These are phyloP conservation scores for Penicillium waksmanii DNA, from an alignment of 495 filamentous ascomycete genomes.

Conservation along the genomic window DNA sequence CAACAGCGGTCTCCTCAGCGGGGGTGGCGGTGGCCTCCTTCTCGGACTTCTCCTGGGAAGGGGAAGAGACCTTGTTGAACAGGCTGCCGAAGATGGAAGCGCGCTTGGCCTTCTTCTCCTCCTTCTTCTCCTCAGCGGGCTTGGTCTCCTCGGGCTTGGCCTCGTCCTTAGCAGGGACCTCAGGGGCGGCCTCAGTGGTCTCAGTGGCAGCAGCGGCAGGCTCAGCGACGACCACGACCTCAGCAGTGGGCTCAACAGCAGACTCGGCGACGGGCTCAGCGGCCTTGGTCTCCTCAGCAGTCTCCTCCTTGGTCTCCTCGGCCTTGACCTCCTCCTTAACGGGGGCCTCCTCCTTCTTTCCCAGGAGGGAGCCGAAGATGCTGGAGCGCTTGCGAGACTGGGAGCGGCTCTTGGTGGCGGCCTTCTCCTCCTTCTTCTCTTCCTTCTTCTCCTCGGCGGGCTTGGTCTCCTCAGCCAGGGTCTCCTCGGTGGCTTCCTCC, in stretches of 20 bases:
- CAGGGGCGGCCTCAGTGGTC: slow-evolving; percentile 28
- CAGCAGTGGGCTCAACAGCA: slow-evolving; percentile 29
- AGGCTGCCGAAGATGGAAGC: slow-evolving; percentile 55
- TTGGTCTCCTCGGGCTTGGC: slow-evolving; percentile 55
- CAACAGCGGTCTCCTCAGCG: slow-evolving; percentile 45
- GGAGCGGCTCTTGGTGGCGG: slow-evolving; percentile 66
- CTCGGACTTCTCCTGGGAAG: slow-evolving; percentile 55
- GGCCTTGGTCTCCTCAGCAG: slow-evolving; percentile 42
- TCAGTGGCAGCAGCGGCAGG: slow-evolving; percentile 28
- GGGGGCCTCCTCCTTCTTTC: slow-evolving; percentile 70
- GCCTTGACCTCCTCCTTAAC: slow-evolving; percentile 53
- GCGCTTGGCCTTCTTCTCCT: slow-evolving; percentile 54
- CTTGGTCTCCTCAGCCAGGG: slow-evolving; percentile 49
- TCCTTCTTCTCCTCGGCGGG: slow-evolving; percentile 46
- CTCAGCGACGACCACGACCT: slow-evolving; percentile 29
- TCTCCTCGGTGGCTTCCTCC: slow-evolving; percentile 29
- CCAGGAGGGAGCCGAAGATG: slow-evolving; percentile 76
- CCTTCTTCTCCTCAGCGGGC: slow-evolving; percentile 36
- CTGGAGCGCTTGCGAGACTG: slow-evolving; percentile 85
- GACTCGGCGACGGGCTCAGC: slow-evolving; percentile 35
- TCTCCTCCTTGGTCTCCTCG: slow-evolving; percentile 50
- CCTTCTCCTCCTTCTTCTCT: slow-evolving; percentile 47
- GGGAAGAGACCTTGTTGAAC: slow-evolving; percentile 60
- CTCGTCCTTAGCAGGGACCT: slow-evolving; percentile 44
- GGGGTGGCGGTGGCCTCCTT: slow-evolving; percentile 54